Base-by-base conservation (phyloP, 352 stramenopile species). In the Salisapilia sapeloensis region DNA sequence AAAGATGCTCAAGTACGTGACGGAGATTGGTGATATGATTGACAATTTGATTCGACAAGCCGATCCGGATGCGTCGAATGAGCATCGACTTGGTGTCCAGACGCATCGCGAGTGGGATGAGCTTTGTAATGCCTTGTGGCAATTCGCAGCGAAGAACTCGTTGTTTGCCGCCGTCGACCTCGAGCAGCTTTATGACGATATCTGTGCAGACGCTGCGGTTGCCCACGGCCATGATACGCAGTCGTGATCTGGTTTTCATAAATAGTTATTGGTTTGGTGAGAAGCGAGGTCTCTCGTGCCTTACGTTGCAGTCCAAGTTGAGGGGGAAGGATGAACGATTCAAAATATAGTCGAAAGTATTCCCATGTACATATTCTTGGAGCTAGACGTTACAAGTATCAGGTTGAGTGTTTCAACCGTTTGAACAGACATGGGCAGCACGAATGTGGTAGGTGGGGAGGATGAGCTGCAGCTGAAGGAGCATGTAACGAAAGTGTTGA, bases 1-100 rank as follows among this genome's bases (percentile, higher is more conserved):
- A 34, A 90, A 90, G 47, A 63, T 90, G 42, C 69, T 57, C 48
- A 86, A 90, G 48, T 90, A 90, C 40, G 58, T 90, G 29, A 75
- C 57, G 31, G 78, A 65, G 22, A 90, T 90, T 30, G 75, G 75
- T 9, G 58, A 65, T 21, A 53, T 54, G 26, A 91, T 91, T 39
- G 75, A 91, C 54, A 44, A 55, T n/a, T 58, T 84, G 17, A 69
- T 91, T 27, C 40, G 42, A 27, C 48, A 61, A n/a, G 49, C 59
- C 15, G 39, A 76, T 28, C 35, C 50, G 14, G 41, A 46, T 0
- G 29, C 46, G 14, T 43, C 48, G 2, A 17, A 33, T 3, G 26
- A 31, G 19, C n/a, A n/a, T n/a, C n/a, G 15, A 24, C 7, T 33
- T 14, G 35, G 35, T 15, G 20, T n/a, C n/a, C n/a, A n/a, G n/a